Percentiles rank a stretch among this genome's conserved stretches.
Conservation (phyloP, 108 stramenopile genomes). For the Cyclotella atomus region DNA sequence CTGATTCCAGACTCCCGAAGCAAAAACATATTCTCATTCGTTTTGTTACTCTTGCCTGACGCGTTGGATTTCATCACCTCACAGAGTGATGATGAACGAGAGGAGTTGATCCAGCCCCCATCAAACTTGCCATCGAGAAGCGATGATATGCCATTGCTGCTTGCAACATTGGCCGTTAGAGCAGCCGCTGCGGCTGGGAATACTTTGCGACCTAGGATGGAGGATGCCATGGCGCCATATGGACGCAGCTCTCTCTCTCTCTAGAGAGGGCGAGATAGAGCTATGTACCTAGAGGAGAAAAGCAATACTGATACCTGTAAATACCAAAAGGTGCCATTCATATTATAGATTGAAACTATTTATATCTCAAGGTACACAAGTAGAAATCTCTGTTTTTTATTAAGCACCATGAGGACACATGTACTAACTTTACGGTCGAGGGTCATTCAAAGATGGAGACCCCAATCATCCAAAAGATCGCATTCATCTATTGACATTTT, state of each 20-base stretch:
- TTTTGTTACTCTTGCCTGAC: background rate
- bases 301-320: background rate
- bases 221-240: constrained; percentile 12
- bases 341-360: no score
- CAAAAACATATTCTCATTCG: constrained; percentile 8
- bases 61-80: no score
- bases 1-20: constrained; percentile 1
- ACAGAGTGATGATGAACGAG: no score
- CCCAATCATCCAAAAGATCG: background rate
- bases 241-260: background rate
- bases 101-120: background rate
- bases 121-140: constrained; percentile 6
- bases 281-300: background rate
- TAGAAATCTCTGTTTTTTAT: no score
- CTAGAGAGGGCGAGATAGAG: background rate
- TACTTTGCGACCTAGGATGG: constrained; percentile 21
- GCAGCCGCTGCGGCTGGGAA: constrained; percentile 26
- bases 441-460: background rate
- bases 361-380: background rate
- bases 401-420: background rate
- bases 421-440: background rate
- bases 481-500: constrained; percentile 24
- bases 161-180: constrained; percentile 3
- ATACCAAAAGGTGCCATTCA: no score
- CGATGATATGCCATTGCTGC: background rate